A percentile compares a stretch with the other conserved stretches of the same genome.
Evolutionary conservation across 805 yeast genomes (phyloP).

Genomic region (Schizosaccharomyces japonicus): DNA sequence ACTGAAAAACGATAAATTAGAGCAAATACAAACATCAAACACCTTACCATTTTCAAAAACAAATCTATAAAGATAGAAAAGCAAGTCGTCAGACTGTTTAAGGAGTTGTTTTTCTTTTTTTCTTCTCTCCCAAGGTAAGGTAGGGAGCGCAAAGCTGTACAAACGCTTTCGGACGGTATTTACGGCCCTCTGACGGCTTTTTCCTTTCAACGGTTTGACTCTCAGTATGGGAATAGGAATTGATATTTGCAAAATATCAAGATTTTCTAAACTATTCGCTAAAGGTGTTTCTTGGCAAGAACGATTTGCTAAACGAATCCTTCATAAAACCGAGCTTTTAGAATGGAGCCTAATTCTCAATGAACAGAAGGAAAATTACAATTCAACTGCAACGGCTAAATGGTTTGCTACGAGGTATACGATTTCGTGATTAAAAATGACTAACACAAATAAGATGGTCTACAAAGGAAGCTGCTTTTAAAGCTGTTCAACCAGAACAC

Average conservation of each 20-base stretch:
- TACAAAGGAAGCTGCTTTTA: neutral
- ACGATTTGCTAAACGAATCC: neutral
- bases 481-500: neutral
- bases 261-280: neutral
- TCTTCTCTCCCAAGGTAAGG: too few species aligned
- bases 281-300: neutral
- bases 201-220: too few species aligned
- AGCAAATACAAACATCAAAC: neutral
- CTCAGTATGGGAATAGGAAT: neutral
- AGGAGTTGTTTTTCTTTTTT: neutral
- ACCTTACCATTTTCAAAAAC: neutral
- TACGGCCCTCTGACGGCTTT: too few species aligned
- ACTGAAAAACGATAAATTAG: constrained; percentile 14
- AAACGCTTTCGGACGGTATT: too few species aligned
- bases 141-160: too few species aligned
- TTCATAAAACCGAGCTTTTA: neutral
- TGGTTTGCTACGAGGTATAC: neutral
- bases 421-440: neutral
- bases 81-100: neutral
- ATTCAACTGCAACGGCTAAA: neutral
- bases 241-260: neutral
- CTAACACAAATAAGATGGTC: neutral
- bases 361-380: neutral
- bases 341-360: neutral
- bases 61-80: neutral